Percentiles rank a stretch among this genome's conserved stretches.
phyloP scores from a whole-genome alignment of 192 early-diverging fungal species.

The Backusella australiensis region DNA sequence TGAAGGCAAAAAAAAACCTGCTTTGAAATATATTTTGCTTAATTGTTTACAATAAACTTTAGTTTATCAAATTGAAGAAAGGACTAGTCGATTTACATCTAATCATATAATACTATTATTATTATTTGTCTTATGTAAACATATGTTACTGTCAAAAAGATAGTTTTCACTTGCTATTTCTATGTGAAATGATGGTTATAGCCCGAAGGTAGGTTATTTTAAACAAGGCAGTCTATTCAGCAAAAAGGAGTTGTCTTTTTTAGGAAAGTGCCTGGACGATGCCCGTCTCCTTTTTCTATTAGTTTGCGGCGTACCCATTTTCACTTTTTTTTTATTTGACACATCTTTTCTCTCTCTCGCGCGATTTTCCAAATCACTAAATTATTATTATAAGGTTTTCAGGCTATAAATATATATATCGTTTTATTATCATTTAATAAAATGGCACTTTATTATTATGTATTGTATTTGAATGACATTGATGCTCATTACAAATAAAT shows the following conservation, averaged over 20 bases:
- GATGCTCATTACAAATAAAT: background rate
- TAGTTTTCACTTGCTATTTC: background rate
- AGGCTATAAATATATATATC: background rate
- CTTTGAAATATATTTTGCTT: background rate
- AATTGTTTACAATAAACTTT: background rate
- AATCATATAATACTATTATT: background rate
- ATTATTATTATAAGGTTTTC: background rate
- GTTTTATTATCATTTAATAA: background rate
- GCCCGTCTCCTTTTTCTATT: background rate
- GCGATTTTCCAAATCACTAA: too few relatives aligned
- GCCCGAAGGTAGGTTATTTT: background rate
- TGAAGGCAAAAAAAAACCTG: background rate
- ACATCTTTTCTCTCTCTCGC: background rate
- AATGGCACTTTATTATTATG: background rate
- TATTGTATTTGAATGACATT: background rate
- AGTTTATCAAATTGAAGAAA: background rate
- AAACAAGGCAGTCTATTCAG: background rate
- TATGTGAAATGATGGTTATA: background rate
- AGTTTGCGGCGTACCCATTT: background rate
- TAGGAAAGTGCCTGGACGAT: background rate
- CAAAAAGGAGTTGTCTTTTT: background rate
- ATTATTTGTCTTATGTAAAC: too few relatives aligned
- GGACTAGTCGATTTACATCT: background rate
- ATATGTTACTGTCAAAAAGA: background rate
- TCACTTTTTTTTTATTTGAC: background rate